These are phyloP conservation scores for Trichophyton benhamiae DNA, from an alignment of 2,329 filamentous ascomycete species.

Conservation along the genomic window DNA sequence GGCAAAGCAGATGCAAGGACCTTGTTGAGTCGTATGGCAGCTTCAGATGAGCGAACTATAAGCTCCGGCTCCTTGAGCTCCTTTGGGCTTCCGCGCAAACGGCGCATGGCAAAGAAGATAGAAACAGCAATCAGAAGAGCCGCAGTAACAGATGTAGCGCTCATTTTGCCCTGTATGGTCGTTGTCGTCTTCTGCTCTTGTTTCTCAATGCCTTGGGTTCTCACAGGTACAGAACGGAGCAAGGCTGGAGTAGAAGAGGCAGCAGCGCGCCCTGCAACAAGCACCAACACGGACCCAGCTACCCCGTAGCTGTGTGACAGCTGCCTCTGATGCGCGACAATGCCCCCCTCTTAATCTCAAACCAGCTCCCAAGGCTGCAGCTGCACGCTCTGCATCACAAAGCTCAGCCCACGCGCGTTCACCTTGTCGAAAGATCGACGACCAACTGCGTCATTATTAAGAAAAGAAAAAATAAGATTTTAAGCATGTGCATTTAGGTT, in stretches of 20 bases:
- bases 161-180: not conserved
- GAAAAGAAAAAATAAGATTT: not conserved
- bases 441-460: not conserved
- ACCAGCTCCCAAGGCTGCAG: too few species aligned
- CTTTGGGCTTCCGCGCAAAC: not conserved
- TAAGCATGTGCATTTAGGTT: not conserved
- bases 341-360: too few species aligned
- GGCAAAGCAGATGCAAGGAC: constrained; percentile 13
- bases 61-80: not conserved
- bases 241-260: too few species aligned
- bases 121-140: not conserved
- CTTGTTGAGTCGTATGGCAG: constrained; percentile 8
- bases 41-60: not conserved
- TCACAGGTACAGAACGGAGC: too few species aligned
- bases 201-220: too few species aligned
- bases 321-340: too few species aligned
- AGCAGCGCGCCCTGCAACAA: too few species aligned
- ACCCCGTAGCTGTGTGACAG: too few species aligned
- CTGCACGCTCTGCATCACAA: too few species aligned
- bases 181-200: not conserved
- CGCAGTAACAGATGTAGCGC: not conserved
- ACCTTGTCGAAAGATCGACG: not conserved
- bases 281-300: too few species aligned
- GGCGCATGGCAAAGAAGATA: not conserved
- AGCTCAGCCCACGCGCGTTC: not conserved